Evolutionary conservation across 306 rosid species (phyloP).

Genomic region (Citrullus colocynthis): DNA sequence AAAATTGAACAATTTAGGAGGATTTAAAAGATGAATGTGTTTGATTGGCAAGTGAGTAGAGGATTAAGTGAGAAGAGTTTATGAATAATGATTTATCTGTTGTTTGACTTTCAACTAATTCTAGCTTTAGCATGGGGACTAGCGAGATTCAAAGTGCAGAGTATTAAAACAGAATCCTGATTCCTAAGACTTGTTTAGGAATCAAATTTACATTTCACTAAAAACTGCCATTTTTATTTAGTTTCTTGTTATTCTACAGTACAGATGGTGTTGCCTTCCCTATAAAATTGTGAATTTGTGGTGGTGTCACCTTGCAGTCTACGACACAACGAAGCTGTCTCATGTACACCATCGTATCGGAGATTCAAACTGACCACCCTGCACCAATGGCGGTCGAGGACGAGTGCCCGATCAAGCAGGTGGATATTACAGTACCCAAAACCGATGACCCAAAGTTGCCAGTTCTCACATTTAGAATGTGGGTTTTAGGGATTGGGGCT

Average conservation of each 20-base stretch:
- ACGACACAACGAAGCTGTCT: not conserved
- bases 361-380: conserved; percentile 1
- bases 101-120: no score
- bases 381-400: not conserved
- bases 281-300: not conserved
- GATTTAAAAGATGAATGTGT: no score
- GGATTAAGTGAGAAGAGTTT: no score
- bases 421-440: conserved; percentile 63
- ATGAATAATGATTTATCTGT: no score
- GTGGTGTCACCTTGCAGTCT: not conserved
- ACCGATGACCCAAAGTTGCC: conserved; percentile 63
- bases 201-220: no score
- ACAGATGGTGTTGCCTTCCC: not conserved
- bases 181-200: no score
- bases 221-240: not conserved
- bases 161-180: no score
- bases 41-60: no score
- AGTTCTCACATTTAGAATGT: conserved; percentile 69
- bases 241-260: not conserved
- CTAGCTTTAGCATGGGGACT: not conserved
- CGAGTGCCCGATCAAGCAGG: conserved; percentile 43
- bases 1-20: no score
- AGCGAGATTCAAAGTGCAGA: conserved; percentile 6
- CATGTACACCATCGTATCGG: not conserved
- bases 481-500: conserved; percentile 56